Percentiles rank a stretch among this genome's conserved stretches.
Evolutionary conservation across 257 asterid genomes (phyloP).

Genomic region (Haberlea rhodopensis): DNA sequence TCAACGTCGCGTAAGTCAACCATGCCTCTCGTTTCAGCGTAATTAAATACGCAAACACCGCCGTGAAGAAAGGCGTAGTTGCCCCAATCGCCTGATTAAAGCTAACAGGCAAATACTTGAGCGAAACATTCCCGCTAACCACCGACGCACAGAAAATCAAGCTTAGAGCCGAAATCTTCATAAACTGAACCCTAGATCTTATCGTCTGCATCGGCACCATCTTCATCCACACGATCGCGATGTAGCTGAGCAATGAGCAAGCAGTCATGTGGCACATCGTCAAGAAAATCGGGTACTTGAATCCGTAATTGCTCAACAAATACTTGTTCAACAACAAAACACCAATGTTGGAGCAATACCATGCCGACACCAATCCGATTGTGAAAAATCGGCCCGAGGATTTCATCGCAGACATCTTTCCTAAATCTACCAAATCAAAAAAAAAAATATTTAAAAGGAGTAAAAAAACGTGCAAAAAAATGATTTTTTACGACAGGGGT

Average conservation of each 20-base stretch:
- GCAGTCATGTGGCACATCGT: constrained; percentile 46
- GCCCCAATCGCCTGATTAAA: constrained; percentile 42
- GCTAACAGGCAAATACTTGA: constrained; percentile 36
- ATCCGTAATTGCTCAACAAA: constrained; percentile 36
- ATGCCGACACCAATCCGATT: constrained; percentile 26
- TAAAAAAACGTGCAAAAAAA: too few species aligned
- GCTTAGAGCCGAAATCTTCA: constrained; percentile 36
- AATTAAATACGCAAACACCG: constrained; percentile 36
- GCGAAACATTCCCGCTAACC: constrained; percentile 36
- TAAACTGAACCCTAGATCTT: constrained; percentile 34
- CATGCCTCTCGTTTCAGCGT: constrained; percentile 38
- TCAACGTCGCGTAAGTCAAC: constrained; percentile 33
- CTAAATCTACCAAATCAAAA: background rate
- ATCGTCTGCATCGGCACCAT: constrained; percentile 38
- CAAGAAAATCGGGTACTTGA: constrained; percentile 37
- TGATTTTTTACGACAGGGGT: background rate
- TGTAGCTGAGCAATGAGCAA: constrained; percentile 34
- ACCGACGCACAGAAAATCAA: constrained; percentile 37
- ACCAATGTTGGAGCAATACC: constrained; percentile 43
- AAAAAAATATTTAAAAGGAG: too few species aligned
- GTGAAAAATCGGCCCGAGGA: constrained; percentile 28
- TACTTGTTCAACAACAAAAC: constrained; percentile 37
- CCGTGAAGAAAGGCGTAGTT: constrained; percentile 42
- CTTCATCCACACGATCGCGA: constrained; percentile 37
- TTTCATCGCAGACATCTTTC: constrained; percentile 9